Evolutionary conservation across 805 yeast species (phyloP), one percentile per base, ranked within the genome.

Genomic region (Schwanniomyces polymorphus): DNA sequence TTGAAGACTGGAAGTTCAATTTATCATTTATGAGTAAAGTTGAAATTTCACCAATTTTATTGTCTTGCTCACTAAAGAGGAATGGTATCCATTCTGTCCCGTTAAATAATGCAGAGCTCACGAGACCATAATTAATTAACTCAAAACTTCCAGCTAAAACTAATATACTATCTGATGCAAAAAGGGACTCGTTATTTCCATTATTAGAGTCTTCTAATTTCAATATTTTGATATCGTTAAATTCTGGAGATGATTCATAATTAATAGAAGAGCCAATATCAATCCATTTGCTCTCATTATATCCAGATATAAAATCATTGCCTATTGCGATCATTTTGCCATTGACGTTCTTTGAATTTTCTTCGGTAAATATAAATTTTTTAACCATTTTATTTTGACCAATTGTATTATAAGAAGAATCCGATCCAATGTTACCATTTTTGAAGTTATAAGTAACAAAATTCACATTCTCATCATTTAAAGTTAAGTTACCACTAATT

Each of bases 71-170:
- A 10, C 54, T 47, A 49, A 78, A 78, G 2, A 81, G 59, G 48
- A 75, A 80, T 10, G 96, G 96, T 27, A 67, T 57, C 96, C 96
- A 90, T 7, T 54, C 42, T 0, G 68, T 53, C 1, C 95, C 91
- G 58, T 88, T 82, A 64, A 64, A 88, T 26, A 80, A 65, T 0
- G 91, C 92, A 25, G 82, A 73, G 34, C 83, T 79, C 2, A 79
- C 81, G 23, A 65, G 59, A 0, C 91, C 94, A 57, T 77, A 82
- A 2, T 61, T 61, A 2, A 65, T 54, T 34, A 86, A 58, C 4
- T 65, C 59, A 39, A 88, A 69, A 25, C 61, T 53, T 31, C 96
- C 96, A 3, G 86, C 67, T 2, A 85, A 77, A 23, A 84, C 55
- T 21, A 89, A 61, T 0, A 81, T 62, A 43, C 76, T 67, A 38